Evolutionary conservation across 2,329 filamentous ascomycete species (phyloP).

Genomic region (Geoglossum cookeanum): DNA sequence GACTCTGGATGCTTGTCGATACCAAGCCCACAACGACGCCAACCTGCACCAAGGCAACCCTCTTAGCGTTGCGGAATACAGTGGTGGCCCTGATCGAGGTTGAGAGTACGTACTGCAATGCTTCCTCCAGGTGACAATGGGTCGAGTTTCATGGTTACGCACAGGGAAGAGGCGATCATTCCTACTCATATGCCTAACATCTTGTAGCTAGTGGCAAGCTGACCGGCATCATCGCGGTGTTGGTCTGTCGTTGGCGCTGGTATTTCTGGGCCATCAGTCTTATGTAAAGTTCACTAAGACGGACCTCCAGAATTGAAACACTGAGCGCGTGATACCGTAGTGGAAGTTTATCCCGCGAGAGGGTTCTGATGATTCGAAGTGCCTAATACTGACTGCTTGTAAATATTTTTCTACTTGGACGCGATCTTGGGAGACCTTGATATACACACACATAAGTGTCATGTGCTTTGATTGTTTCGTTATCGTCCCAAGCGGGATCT

Average conservation of each 20-base stretch:
- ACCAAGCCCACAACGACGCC: constrained; percentile 84
- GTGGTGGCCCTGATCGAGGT: constrained; percentile 3
- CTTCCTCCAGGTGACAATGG: constrained; percentile 23
- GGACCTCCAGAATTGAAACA: neutral
- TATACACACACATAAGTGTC: neutral
- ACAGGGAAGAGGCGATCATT: neutral
- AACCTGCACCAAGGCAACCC: constrained; percentile 33
- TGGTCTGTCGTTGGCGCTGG: neutral
- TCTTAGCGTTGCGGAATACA: neutral
- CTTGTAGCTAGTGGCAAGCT: neutral
- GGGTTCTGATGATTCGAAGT: neutral
- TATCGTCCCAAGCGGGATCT: neutral
- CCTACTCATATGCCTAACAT: neutral
- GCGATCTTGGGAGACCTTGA: neutral
- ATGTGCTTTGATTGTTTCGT: neutral
- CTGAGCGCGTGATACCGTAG: neutral
- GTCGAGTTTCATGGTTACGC: constrained; percentile 13
- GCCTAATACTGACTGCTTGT: neutral
- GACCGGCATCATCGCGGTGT: neutral
- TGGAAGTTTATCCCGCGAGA: neutral
- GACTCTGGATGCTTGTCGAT: constrained; percentile 84
- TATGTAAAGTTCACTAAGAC: neutral
- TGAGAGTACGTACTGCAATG: constrained; percentile 20
- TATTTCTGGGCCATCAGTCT: neutral
- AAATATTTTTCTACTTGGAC: neutral